Base-by-base conservation (phyloP, 352 stramenopile species). In the Phytopythium mirpurense region DNA sequence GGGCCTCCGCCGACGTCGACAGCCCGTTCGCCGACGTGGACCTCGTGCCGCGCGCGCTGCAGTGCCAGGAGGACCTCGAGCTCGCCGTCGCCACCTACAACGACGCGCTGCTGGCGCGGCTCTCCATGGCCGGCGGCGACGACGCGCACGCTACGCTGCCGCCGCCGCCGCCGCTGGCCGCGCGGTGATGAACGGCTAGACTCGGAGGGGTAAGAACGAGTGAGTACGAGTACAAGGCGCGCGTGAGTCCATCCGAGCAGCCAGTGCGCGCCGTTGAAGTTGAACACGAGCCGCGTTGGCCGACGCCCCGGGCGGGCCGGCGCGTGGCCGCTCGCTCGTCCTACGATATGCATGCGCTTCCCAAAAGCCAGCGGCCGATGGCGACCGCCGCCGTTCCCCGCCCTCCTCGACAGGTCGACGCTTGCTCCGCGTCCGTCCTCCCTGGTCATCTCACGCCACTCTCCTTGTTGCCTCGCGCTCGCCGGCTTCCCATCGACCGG, bases 61-160 rank as follows among this genome's bases (percentile, higher is more conserved):
- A 76, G 56, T 72, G 64, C 41, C 60, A 68, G 51, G 67, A 76
- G 45, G 67, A 76, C 52, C 47, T 76, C 18, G 64, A 68, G 29
- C 61, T 60, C 21, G 58, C 56, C n/a, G 51, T 76, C 5, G 56
- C 61, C 18, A 57, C 71, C 47, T 76, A 73, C 46, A 76, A 76
- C 49, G 67, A 76, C 55, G 59, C 67, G 14, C 40, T 76, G 26
- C 53, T 76, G n/a, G 67, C 67, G 51, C 59, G 41, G 5, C 66
- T 57, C 6, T 65, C 57, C 21, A 34, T 72, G 32, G 40, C 53
- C 49, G 56, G 26, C 42, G 15, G 16, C 54, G 52, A 2, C 7
- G 46, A 5, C 21, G 21, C 41, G 41, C 41, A 46, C n/a, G n/a
- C n/a, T n/a, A n/a, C n/a, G n/a, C n/a, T n/a, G n/a, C n/a, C n/a